Conservation (phyloP, 768 basidiomycete genomes). For the Russula emetica region DNA sequence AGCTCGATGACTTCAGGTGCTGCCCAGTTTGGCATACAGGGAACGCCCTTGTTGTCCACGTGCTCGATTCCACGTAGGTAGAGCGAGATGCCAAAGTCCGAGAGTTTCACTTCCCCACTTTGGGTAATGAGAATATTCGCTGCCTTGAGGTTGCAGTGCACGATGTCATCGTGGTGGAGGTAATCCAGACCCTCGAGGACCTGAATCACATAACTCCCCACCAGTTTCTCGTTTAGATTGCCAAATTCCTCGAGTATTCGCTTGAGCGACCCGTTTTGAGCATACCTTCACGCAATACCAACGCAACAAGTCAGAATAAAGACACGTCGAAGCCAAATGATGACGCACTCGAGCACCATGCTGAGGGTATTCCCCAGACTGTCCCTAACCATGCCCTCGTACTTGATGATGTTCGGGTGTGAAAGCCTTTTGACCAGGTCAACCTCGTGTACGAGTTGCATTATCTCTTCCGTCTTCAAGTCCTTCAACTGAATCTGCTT, state of each 20-base stretch:
- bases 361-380: background rate
- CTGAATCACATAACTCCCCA: background rate
- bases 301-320: background rate
- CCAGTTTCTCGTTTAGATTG: background rate
- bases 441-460: background rate
- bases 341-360: background rate
- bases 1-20: background rate
- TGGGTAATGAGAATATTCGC: background rate
- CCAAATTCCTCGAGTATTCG: background rate
- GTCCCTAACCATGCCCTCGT: background rate
- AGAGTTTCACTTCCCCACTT: background rate
- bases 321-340: background rate
- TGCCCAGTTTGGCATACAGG: background rate
- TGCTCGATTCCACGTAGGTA: background rate
- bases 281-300: background rate
- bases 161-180: background rate
- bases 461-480: background rate
- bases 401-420: background rate
- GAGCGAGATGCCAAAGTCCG: background rate
- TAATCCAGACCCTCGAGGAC: background rate
- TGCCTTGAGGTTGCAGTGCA: background rate
- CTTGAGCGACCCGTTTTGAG: background rate
- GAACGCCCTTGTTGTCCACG: background rate
- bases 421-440: background rate
- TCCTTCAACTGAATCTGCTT: background rate